A percentile compares a stretch with the other conserved stretches of the same genome.
These are phyloP conservation scores for Lactarius hengduanensis DNA, from an alignment of 768 basidiomycete species.

Conservation along the genomic window DNA sequence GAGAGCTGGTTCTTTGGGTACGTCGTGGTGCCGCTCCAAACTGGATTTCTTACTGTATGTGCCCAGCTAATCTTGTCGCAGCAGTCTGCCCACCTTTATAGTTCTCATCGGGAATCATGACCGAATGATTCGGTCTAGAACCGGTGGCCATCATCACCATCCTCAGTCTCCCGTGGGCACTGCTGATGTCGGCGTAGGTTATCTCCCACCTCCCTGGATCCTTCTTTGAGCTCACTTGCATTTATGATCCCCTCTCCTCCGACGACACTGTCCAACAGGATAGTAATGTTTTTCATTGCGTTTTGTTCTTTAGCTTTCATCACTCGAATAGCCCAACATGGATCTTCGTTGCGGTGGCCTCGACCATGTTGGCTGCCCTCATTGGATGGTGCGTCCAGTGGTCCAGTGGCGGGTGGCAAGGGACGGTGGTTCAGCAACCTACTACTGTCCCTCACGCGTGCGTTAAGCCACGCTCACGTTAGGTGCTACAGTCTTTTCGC, in stretches of 20 bases:
- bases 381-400: neutral
- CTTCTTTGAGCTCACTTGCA: too few species aligned
- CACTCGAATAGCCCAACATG: slow-evolving; percentile 4
- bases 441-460: neutral
- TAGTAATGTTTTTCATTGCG: neutral
- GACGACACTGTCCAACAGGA: neutral
- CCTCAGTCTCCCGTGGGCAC: neutral
- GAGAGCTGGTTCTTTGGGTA: slow-evolving; percentile 4
- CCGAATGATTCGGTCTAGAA: neutral
- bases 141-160: neutral
- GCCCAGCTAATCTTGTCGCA: neutral
- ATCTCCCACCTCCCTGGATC: neutral
- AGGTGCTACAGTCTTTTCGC: neutral
- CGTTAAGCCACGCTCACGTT: neutral
- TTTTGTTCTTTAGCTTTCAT: slow-evolving; percentile 6
- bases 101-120: neutral
- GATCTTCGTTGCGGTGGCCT: neutral
- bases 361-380: neutral
- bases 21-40: neutral
- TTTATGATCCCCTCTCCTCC: neutral
- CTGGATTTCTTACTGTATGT: neutral
- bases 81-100: slow-evolving; percentile 30
- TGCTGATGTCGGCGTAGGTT: slow-evolving; percentile 56
- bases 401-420: neutral
- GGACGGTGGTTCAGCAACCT: neutral